A percentile compares a stretch with the other conserved stretches of the same genome.
Evolutionary conservation across 2,329 filamentous ascomycete species (phyloP).

Genomic region (Colletotrichum lentis): DNA sequence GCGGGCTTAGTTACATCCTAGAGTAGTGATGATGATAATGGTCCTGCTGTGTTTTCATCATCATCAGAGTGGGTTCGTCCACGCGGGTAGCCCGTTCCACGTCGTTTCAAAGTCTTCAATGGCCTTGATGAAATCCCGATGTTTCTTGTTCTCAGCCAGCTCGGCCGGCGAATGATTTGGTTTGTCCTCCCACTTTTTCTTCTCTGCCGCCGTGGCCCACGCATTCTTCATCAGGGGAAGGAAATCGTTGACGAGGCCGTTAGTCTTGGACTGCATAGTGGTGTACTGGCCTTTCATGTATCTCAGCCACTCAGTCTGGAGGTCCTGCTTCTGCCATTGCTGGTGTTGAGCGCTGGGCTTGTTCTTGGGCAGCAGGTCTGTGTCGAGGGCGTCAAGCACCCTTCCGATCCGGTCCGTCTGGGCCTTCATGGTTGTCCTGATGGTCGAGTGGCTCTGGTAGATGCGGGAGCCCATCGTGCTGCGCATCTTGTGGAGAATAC

Average conservation of each 20-base stretch:
- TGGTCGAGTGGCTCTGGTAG: conserved; percentile 18
- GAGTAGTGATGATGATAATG: too few relatives aligned
- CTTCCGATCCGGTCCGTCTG: conserved; percentile 30
- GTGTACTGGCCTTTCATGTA: conserved; percentile 25
- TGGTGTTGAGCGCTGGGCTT: not conserved
- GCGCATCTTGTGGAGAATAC: conserved; percentile 6
- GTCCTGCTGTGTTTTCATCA: too few relatives aligned
- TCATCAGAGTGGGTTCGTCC: too few relatives aligned
- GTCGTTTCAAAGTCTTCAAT: too few relatives aligned
- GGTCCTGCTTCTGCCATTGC: conserved; percentile 10
- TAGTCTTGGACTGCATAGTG: conserved; percentile 29
- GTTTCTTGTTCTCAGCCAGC: too few relatives aligned
- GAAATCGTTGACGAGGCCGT: conserved; percentile 5
- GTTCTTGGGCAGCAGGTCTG: conserved; percentile 28
- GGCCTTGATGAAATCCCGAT: too few relatives aligned
- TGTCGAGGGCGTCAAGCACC: conserved; percentile 33
- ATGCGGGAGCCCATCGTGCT: conserved; percentile 20
- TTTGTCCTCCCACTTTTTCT: too few relatives aligned
- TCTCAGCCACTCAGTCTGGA: conserved; percentile 7
- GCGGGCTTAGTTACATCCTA: too few relatives aligned
- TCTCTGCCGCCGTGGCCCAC: conserved; percentile 3
- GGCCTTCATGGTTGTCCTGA: conserved; percentile 10
- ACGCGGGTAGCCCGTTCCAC: too few relatives aligned
- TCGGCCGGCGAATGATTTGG: not conserved
- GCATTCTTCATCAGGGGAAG: too few relatives aligned